Conservation (phyloP, 225 moss, liverwort and hornwort species). For the Takakia lepidozioides region DNA sequence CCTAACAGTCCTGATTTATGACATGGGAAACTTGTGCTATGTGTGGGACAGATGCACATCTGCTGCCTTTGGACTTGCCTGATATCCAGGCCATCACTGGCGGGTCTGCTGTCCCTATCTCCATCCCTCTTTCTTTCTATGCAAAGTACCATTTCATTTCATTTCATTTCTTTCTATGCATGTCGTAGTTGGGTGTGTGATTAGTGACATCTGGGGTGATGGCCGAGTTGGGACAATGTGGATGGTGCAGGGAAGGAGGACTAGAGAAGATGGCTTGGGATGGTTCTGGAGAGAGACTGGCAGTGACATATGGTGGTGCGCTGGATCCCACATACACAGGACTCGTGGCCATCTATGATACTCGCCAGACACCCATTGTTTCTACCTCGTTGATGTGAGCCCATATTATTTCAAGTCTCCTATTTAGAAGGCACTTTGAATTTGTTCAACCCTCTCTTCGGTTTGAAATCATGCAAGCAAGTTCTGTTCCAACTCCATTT, state of each 20-base stretch:
- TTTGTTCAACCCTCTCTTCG: too few relatives aligned
- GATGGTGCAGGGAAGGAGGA: conserved; percentile 55
- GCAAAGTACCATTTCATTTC: too few relatives aligned
- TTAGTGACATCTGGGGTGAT: too few relatives aligned
- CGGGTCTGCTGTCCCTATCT: conserved; percentile 31
- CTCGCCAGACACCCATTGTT: conserved; percentile 70
- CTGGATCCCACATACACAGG: conserved; percentile 48
- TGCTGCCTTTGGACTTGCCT: conserved; percentile 84
- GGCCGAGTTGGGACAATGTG: not conserved
- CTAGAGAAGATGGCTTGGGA: conserved; percentile 97
- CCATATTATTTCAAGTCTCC: too few relatives aligned
- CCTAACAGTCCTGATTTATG: too few relatives aligned
- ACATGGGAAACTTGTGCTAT: too few relatives aligned
- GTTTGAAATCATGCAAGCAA: too few relatives aligned
- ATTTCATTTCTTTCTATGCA: too few relatives aligned
- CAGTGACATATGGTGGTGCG: conserved; percentile 65
- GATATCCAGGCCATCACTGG: conserved; percentile 70
- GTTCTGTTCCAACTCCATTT: too few relatives aligned
- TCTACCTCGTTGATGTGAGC: conserved; percentile 74
- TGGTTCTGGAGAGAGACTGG: conserved; percentile 88
- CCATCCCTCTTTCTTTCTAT: conserved; percentile 10
- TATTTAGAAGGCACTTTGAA: too few relatives aligned
- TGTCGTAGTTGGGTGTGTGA: too few relatives aligned
- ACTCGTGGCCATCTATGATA: conserved; percentile 84
- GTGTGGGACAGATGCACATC: conserved; percentile 63